Evolutionary conservation across 306 rosid genomes (phyloP), one percentile per base, ranked within the genome.

Genomic region (Medicago lupulina): DNA sequence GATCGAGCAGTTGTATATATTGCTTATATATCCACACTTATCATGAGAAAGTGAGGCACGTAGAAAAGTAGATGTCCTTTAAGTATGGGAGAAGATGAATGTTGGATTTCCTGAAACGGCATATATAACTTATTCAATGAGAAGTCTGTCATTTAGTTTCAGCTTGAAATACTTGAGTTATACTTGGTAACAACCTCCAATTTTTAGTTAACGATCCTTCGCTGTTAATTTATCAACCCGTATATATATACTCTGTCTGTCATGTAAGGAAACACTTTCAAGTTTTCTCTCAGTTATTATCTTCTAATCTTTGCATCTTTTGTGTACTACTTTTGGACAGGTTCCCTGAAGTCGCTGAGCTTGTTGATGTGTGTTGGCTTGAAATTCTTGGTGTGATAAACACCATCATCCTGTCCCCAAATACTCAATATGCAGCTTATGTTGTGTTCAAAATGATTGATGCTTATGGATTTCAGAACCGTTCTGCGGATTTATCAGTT

Each of bases 321-420:
- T 31, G 39, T 41, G 57, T 23, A 31, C 34, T 31, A 62, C 69
- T 55, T 65, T 23, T 73, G 47, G 73, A 64, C 80, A 90, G 96
- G 87, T 92, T 92, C 70, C 82, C 73, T n/a, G 92, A 90, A 86
- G 85, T 87, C 49, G 97, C 89, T 6, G 71, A 74, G 78, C 92
- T 92, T 44, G 6, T 14, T 11, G 6, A 21, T 7, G 97, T 92
- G 31, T 88, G 92, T 17, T 90, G 96, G 93, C 80, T 92, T 54
- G 96, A 88, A 75, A 86, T 92, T 66, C 78, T 81, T 2, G 96
- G 96, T 70, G 71, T 31, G 86, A 81, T 90, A 16, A 87, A 67
- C 38, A 74, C 79, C 9, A 2, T 36, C 10, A 76, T 64, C 76
- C 49, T 90, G 66, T 90, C 96, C 23, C 84, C 89, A 16, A 46